Evolutionary conservation across 768 basidiomycete genomes (phyloP).

Genomic region (Agaricus bisporus): DNA sequence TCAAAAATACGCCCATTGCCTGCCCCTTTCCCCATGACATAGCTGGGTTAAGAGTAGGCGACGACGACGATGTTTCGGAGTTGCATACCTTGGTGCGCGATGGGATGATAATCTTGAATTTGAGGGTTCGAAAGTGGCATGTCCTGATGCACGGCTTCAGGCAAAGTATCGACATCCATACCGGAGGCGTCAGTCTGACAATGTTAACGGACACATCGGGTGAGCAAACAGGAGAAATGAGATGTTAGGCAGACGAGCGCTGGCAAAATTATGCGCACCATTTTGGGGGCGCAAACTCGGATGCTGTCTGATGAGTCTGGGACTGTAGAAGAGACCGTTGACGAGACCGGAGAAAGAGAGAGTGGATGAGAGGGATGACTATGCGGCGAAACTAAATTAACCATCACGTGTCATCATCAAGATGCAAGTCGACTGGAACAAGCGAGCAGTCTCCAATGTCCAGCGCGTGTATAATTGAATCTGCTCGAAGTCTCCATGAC

Average conservation of each 20-base stretch:
- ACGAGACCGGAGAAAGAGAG: background rate
- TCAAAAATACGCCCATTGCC: background rate
- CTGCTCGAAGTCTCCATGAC: no score
- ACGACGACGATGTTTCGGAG: background rate
- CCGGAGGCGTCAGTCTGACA: constrained; percentile 4
- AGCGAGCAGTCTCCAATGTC: no score
- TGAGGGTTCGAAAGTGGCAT: constrained; percentile 1
- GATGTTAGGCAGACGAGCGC: background rate
- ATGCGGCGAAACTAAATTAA: constrained; percentile 11
- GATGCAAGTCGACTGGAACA: background rate
- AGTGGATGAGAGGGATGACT: constrained; percentile 6
- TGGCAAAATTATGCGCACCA: background rate
- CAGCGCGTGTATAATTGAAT: no score
- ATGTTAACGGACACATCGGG: background rate
- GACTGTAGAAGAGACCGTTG: constrained; percentile 4
- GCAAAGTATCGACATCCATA: constrained; percentile 8
- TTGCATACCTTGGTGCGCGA: constrained; percentile 7
- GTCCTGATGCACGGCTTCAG: background rate
- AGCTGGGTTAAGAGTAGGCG: background rate
- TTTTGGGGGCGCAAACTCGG: constrained; percentile 1
- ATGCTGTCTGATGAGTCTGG: constrained; percentile 1
- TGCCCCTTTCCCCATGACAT: no score
- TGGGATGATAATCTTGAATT: constrained; percentile 4
- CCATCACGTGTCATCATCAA: constrained; percentile 4
- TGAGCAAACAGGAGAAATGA: background rate